Conservation (phyloP, 2,329 filamentous ascomycete species). For the Pseudocercospora pini-densiflorae region DNA sequence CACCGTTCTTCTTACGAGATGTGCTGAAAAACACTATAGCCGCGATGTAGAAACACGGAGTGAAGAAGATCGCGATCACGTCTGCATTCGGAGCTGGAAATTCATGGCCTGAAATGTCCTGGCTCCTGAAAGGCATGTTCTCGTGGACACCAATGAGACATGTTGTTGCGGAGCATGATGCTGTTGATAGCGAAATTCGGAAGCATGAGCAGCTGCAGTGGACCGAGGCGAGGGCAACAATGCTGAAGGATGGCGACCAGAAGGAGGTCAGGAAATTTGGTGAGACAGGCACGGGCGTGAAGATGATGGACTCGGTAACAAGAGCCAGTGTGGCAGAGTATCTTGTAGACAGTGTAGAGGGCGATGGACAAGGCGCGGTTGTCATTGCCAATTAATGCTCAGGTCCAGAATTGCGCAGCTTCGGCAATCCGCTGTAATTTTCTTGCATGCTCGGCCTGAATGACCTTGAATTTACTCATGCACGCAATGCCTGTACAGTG, state of each 20-base stretch:
- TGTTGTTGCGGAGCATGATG: background rate
- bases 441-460: background rate
- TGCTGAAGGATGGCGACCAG: background rate
- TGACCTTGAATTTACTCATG: background rate
- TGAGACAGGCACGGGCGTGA: background rate
- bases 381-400: background rate
- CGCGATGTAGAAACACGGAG: conserved; percentile 44
- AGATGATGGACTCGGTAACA: background rate
- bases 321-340: background rate
- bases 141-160: background rate
- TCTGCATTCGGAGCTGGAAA: conserved; percentile 56
- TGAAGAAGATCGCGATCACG: conserved; percentile 54
- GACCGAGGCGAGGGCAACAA: background rate
- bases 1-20: conserved; percentile 54
- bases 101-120: conserved; percentile 42
- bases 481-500: conserved; percentile 47
- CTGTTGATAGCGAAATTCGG: background rate
- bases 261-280: background rate
- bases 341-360: background rate
- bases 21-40: conserved; percentile 45
- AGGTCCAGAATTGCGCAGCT: background rate
- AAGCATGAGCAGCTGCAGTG: background rate
- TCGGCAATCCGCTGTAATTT: background rate
- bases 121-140: background rate
- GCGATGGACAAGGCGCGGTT: background rate